phyloP scores from a whole-genome alignment of 768 basidiomycete genomes.

The Collybiopsis confluens region DNA sequence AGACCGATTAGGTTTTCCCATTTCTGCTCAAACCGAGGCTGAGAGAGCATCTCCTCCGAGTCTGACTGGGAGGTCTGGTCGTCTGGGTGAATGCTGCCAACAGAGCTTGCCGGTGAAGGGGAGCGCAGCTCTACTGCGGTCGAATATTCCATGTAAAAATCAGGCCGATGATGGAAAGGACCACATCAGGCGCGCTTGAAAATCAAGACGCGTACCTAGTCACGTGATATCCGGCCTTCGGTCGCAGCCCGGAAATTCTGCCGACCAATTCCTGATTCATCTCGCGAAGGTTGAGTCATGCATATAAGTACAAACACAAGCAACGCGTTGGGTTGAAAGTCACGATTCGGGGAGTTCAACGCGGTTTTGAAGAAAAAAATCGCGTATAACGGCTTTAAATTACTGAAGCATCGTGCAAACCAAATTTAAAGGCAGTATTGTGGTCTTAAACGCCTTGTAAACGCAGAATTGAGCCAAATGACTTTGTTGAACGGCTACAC shows the following conservation, averaged over 20 bases:
- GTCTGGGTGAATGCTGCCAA: slow-evolving; percentile 41
- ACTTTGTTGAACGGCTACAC: slow-evolving; percentile 7
- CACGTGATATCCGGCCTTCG: too few species aligned
- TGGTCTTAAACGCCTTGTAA: too few species aligned
- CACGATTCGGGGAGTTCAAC: too few species aligned
- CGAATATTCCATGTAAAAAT: slow-evolving; percentile 42
- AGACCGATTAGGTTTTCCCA: slow-evolving; percentile 36
- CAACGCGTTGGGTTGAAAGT: slow-evolving; percentile 6
- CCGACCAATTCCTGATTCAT: too few species aligned
- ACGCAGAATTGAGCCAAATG: neutral
- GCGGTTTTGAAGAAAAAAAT: neutral
- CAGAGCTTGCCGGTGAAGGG: slow-evolving; percentile 49
- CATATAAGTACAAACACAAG: neutral
- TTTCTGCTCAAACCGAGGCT: slow-evolving; percentile 38
- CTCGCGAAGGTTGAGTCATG: neutral
- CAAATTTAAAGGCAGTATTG: too few species aligned
- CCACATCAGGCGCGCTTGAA: too few species aligned
- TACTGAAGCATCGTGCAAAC: too few species aligned
- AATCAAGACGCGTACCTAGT: too few species aligned
- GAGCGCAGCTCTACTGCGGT: slow-evolving; percentile 42
- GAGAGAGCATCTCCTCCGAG: slow-evolving; percentile 32
- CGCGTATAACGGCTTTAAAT: too few species aligned
- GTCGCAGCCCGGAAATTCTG: too few species aligned
- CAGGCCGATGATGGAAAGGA: neutral
- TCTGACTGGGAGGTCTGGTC: slow-evolving; percentile 46